Base-by-base conservation (phyloP, 2,329 filamentous ascomycete genomes). In the Bipolaris bicolor region DNA sequence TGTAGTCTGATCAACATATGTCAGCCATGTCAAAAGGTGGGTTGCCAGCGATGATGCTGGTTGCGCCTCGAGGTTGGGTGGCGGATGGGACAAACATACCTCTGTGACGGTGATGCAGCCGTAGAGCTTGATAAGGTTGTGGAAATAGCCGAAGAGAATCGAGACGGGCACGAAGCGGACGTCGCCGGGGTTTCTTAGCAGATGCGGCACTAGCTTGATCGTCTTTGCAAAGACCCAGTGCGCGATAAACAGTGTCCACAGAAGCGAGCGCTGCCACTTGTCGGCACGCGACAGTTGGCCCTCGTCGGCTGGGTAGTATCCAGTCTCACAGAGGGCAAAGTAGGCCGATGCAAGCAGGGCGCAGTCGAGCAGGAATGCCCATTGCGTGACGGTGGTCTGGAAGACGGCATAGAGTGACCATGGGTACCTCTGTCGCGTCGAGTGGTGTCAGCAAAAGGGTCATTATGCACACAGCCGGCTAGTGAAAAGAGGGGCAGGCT, bases 401-500 rank as follows among this genome's bases (percentile, higher is more conserved):
- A 97, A 91, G 59, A 97, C 87, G 49, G 94, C 92, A 76, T 97
- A 98, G 11, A 91, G 90, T 78, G 90, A 96, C 92, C 93, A 98
- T 47, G 87, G 89, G 76, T 97, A 94, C 72, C 91, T 91, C 69
- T 93, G 33, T 66, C 40, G 64, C 56, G 56, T 52, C 26, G 10
- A 61, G 58, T 7, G 58, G 57, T 56, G 63, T 73, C 70, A 74
- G 68, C 65, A 58, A 65, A 52, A 20, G 11, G 51, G 55, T 48
- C 39, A 56, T 9, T 45, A 44, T 33, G 40, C 66, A 57, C 60
- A 57, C 60, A 55, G 61, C 55, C 59, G 62, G 57, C 46, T 55
- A 62, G 64, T 60, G 62, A 58, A 62, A 59, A 60, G 65, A 68
- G 66, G 65, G 65, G 67, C 63, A 62, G 55, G 60, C 71, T 74